A percentile compares a stretch with the other conserved stretches of the same genome.
These are phyloP conservation scores for Juglanconis juglandina DNA, from an alignment of 2,329 filamentous ascomycete genomes.

Conservation along the genomic window DNA sequence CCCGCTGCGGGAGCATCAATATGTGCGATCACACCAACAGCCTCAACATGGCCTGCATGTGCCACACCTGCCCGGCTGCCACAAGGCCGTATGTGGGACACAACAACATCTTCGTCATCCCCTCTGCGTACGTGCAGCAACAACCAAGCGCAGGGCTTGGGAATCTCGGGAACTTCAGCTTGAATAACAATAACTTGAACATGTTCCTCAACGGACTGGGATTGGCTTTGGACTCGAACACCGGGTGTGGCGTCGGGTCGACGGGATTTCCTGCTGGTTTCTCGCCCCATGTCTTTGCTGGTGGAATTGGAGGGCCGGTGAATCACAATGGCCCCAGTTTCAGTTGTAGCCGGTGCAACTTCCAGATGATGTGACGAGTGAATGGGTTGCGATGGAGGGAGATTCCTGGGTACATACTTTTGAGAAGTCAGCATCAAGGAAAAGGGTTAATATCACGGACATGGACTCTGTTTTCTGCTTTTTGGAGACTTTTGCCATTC, in stretches of 20 bases:
- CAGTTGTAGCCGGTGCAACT: slow-evolving; percentile 7
- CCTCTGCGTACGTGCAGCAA: slow-evolving; percentile 6
- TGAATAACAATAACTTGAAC: slow-evolving; percentile 8
- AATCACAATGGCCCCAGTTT: neutral
- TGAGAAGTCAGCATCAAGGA: neutral
- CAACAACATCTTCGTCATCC: slow-evolving; percentile 15
- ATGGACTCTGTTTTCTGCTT: neutral
- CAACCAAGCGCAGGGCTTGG: neutral
- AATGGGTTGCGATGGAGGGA: neutral
- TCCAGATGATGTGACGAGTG: neutral
- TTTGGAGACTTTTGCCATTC: neutral
- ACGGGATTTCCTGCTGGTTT: neutral
- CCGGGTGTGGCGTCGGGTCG: neutral
- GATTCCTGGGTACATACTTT: too few species aligned
- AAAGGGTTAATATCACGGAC: neutral
- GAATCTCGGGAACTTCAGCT: neutral
- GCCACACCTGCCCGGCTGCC: slow-evolving; percentile 14
- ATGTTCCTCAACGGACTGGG: slow-evolving; percentile 10
- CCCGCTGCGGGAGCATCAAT: neutral
- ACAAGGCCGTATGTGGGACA: slow-evolving; percentile 12
- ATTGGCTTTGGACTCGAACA: neutral
- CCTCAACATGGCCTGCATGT: slow-evolving; percentile 3
- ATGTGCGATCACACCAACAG: neutral
- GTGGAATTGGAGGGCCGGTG: neutral
- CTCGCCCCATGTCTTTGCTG: neutral